Evolutionary conservation across 306 rosid genomes (phyloP).

Genomic region (Cercis canadensis): DNA sequence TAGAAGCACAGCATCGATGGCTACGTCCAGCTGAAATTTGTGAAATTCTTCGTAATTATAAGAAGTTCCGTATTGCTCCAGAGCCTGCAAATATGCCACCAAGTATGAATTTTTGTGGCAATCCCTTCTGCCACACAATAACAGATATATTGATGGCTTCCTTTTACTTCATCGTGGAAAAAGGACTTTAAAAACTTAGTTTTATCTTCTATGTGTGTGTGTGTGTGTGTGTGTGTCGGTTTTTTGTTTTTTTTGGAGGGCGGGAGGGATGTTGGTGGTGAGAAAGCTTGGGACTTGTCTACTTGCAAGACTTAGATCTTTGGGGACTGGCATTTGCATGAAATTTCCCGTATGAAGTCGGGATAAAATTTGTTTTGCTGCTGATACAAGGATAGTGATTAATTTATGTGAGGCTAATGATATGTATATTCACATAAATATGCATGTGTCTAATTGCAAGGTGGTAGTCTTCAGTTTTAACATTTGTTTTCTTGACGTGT

Average conservation of each 20-base stretch:
- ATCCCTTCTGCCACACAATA: conserved; percentile 14
- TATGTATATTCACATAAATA: neutral
- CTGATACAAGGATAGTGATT: neutral
- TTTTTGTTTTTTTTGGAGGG: no score
- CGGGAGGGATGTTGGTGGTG: neutral
- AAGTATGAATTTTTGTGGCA: conserved; percentile 54
- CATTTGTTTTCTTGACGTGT: conserved; percentile 38
- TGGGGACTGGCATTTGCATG: conserved; percentile 14
- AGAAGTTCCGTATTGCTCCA: conserved; percentile 55
- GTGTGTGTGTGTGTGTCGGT: no score
- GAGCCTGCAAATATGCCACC: conserved; percentile 76
- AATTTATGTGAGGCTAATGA: neutral
- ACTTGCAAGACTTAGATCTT: neutral
- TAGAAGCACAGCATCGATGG: conserved; percentile 91
- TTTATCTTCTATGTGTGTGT: neutral
- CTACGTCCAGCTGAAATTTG: conserved; percentile 90
- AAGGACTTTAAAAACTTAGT: neutral
- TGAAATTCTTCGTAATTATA: conserved; percentile 72
- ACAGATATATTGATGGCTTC: neutral
- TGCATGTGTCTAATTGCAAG: conserved; percentile 9
- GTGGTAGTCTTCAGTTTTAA: conserved; percentile 6
- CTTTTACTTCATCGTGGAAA: conserved; percentile 19
- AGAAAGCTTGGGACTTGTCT: neutral
- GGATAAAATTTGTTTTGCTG: conserved; percentile 7
- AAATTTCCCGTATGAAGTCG: neutral